Evolutionary conservation across 306 rosid genomes (phyloP), one percentile per base, ranked within the genome.

Genomic region (Cyclanthera cordifolia): DNA sequence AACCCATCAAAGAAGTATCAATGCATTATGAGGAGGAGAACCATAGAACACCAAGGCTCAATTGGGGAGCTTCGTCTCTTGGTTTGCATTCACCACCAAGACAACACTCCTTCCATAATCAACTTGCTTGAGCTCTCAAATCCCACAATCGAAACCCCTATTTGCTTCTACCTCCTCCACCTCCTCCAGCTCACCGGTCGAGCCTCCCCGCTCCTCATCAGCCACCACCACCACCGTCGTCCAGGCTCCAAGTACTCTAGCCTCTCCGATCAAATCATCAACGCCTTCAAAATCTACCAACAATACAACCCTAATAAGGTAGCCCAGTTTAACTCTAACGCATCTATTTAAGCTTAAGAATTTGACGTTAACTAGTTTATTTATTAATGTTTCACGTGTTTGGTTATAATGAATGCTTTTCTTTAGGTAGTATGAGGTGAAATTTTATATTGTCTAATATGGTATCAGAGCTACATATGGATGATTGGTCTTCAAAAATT

Each of bases 1-100:
- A 80, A 81, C 7, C 96, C 93, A 46, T 81, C 90, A 1, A 78
- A 78, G 70, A 77, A 69, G 21, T 81, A 89, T 75, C 52, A 21
- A 32, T 51, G 79, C n/a, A 6, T 17, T 16, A 76, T 34, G 3
- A 72, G 75, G 15, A 76, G 75, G 11, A 79, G 87, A 17, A 86
- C 76, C n/a, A 64, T 89, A 4, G 87, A 84, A 49, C 83, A 81
- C 46, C 34, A 82, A 7, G 0, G 59, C 4, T 53, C 79, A 0
- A 24, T 53, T 3, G 53, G 21, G 0, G 84, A 78, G 39, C 79
- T 86, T 15, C 79, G 79, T 9, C 4, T 89, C 2, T 64, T 89
- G 32, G 76, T 84, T 1, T 83, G 87, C 78, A 72, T 86, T 37
- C 77, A 81, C 71, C 19, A 4, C 45, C 71, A 79, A 69, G 85